Conservation (phyloP, 352 stramenopile species). For the Pythium apleroticum region DNA sequence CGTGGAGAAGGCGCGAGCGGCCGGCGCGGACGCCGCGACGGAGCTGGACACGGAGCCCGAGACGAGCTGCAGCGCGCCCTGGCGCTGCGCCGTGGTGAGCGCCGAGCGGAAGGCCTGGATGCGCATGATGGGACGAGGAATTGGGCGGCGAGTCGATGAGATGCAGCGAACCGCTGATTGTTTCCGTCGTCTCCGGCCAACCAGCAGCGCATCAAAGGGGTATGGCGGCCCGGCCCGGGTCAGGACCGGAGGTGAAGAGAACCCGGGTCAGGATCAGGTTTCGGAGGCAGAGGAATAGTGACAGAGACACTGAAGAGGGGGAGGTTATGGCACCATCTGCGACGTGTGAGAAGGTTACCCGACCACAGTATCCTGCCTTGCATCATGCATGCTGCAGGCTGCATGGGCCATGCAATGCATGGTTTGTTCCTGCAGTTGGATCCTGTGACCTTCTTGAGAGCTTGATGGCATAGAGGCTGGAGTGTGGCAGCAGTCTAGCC, state of each 20-base stretch:
- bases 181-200: background rate
- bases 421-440: too few relatives aligned
- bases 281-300: background rate
- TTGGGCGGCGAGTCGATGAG: background rate
- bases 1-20: slow-evolving; percentile 35
- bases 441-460: too few relatives aligned
- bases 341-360: background rate
- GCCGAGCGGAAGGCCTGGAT: slow-evolving; percentile 76
- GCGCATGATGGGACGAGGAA: slow-evolving; percentile 20
- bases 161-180: background rate
- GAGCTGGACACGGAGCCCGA: background rate
- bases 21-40: background rate
- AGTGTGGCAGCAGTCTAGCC: too few relatives aligned
- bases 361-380: too few relatives aligned
- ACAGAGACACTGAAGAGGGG: background rate
- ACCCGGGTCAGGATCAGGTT: background rate
- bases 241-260: background rate
- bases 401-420: too few relatives aligned
- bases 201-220: background rate
- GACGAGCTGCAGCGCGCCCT: slow-evolving; percentile 37
- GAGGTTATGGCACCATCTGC: background rate
- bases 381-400: too few relatives aligned
- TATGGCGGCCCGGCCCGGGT: background rate
- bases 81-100: slow-evolving; percentile 51
- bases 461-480: too few relatives aligned